Conservation (phyloP, 2,329 filamentous ascomycete genomes). For the Pseudocercospora cruenta region DNA sequence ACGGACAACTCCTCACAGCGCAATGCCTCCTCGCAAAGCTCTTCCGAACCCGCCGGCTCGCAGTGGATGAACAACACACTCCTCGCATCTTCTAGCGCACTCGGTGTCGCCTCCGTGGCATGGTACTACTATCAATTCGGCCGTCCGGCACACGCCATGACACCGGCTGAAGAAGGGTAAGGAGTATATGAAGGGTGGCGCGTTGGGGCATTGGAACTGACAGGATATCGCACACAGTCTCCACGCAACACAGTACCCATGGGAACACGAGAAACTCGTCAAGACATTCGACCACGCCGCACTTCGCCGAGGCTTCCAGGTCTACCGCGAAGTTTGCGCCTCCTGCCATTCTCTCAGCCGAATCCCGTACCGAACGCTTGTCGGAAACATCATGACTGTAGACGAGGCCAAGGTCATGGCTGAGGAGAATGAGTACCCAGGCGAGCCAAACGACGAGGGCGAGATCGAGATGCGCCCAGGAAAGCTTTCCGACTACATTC, state of each 20-base stretch:
- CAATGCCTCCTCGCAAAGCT: conserved; percentile 72
- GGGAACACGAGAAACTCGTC: conserved; percentile 88
- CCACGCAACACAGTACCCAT: conserved; percentile 88
- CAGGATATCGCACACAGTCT: conserved; percentile 62
- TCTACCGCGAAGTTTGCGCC: conserved; percentile 97
- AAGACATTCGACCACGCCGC: conserved; percentile 97
- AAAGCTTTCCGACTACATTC: conserved; percentile 98
- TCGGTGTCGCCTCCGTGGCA: conserved; percentile 85
- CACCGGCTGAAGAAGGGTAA: conserved; percentile 97
- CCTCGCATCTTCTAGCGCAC: conserved; percentile 80
- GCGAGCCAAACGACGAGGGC: conserved; percentile 95
- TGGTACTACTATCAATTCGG: conserved; percentile 99
- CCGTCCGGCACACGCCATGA: conserved; percentile 82
- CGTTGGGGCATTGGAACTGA: conserved; percentile 17
- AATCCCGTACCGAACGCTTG: conserved; percentile 89
- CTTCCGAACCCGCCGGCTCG: conserved; percentile 69
- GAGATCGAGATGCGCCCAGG: conserved; percentile 98
- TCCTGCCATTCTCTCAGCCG: conserved; percentile 96
- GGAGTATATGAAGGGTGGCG: conserved; percentile 40
- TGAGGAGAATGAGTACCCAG: conserved; percentile 98
- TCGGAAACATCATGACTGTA: conserved; percentile 90
- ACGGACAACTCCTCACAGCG: conserved; percentile 44
- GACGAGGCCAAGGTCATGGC: conserved; percentile 97
- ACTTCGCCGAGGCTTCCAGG: conserved; percentile 98
- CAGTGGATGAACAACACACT: conserved; percentile 78